Conservation (phyloP, 2,329 filamentous ascomycete genomes). For the Hirsutella rhossiliensis region DNA sequence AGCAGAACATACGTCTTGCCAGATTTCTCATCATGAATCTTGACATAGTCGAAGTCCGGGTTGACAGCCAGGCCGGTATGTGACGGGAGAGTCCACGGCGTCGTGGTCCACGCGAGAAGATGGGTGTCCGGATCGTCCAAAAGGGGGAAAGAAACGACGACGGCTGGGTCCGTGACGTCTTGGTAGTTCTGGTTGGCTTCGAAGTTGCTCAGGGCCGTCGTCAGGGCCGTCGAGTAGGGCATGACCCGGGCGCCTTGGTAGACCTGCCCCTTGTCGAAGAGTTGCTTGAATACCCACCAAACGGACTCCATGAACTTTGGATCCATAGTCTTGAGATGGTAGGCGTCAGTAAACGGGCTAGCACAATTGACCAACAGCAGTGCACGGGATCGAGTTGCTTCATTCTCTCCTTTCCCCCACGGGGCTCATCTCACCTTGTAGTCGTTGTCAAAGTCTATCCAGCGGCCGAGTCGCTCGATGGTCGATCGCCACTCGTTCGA, state of each 20-base stretch:
- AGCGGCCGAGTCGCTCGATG: conserved; percentile 79
- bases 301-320: conserved; percentile 89
- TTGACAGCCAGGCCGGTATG: conserved; percentile 68
- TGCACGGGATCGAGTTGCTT: not conserved
- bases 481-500: conserved; percentile 78
- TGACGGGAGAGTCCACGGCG: conserved; percentile 74
- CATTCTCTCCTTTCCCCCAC: too few species aligned
- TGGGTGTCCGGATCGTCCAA: conserved; percentile 62
- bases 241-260: conserved; percentile 89
- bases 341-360: not conserved
- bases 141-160: conserved; percentile 81
- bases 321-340: conserved; percentile 65
- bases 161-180: conserved; percentile 79
- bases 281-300: conserved; percentile 94
- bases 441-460: conserved; percentile 97
- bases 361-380: not conserved
- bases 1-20: conserved; percentile 78
- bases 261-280: conserved; percentile 80
- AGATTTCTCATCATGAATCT: conserved; percentile 71
- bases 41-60: conserved; percentile 76
- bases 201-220: conserved; percentile 84
- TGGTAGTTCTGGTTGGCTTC: conserved; percentile 93
- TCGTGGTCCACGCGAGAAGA: conserved; percentile 82
- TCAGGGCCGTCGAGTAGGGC: conserved; percentile 87
- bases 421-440: conserved; percentile 59